phyloP scores from a whole-genome alignment of 768 basidiomycete genomes.

The Boletus eberwhitei region DNA sequence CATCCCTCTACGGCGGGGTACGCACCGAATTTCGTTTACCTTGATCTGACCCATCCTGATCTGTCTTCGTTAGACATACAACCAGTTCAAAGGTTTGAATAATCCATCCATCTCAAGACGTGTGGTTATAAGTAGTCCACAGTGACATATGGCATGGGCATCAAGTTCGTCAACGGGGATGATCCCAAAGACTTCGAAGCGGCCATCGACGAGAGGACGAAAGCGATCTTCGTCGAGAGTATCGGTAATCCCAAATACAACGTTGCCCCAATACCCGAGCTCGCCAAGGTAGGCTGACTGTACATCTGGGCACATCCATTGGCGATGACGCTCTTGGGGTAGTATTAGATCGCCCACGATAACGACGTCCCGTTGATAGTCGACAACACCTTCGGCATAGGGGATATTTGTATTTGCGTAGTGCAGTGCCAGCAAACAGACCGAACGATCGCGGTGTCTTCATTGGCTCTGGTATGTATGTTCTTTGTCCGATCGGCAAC shows the following conservation, averaged over 20 bases:
- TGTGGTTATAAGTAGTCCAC: not conserved
- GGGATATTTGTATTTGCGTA: too few species aligned
- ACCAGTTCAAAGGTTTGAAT: slow-evolving; percentile 55
- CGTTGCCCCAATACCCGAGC: slow-evolving; percentile 49
- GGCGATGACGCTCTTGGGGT: not conserved
- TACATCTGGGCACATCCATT: not conserved
- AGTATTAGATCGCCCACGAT: slow-evolving; percentile 52
- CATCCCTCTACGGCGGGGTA: slow-evolving; percentile 60
- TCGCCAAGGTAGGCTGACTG: slow-evolving; percentile 44
- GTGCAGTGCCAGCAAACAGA: slow-evolving; percentile 68
- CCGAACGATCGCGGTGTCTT: slow-evolving; percentile 59
- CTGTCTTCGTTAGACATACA: slow-evolving; percentile 45
- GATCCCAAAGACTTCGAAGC: slow-evolving; percentile 46
- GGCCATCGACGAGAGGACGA: slow-evolving; percentile 60
- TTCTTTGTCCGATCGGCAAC: not conserved
- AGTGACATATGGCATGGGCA: slow-evolving; percentile 53
- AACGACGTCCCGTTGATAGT: slow-evolving; percentile 61
- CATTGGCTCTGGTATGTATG: slow-evolving; percentile 44
- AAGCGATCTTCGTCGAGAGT: slow-evolving; percentile 54
- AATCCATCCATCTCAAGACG: not conserved
- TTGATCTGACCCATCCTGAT: not conserved
- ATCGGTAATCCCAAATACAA: slow-evolving; percentile 64
- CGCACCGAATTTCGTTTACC: slow-evolving; percentile 13
- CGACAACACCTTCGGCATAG: slow-evolving; percentile 66
- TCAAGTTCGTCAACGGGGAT: slow-evolving; percentile 50